Conservation (phyloP, 768 basidiomycete species). For the Lactifluus echinatus region DNA sequence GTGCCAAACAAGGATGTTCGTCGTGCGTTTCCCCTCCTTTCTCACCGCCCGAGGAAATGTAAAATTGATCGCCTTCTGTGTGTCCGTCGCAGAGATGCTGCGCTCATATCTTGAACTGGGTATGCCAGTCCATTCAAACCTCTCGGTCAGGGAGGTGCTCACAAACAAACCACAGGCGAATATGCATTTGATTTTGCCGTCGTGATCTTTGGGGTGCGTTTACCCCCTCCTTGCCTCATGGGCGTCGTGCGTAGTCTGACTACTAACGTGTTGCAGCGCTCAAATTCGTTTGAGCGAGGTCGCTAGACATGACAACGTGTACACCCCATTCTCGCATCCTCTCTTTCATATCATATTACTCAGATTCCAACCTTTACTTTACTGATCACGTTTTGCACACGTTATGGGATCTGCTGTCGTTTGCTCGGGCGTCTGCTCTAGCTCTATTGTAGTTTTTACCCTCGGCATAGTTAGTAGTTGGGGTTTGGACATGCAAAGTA, state of each 20-base stretch:
- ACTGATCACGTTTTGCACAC: too few species aligned
- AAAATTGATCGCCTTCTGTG: background rate
- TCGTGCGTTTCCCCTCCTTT: conserved; percentile 41
- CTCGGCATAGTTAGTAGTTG: too few species aligned
- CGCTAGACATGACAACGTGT: conserved; percentile 21
- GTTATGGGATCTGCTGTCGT: background rate
- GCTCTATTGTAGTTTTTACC: background rate
- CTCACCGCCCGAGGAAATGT: background rate
- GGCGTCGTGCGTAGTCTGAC: background rate
- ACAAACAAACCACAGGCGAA: conserved; percentile 47
- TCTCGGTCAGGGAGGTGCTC: background rate
- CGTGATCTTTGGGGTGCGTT: conserved; percentile 68
- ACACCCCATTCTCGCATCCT: background rate
- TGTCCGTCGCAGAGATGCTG: conserved; percentile 45
- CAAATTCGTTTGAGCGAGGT: conserved; percentile 61
- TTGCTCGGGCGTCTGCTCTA: background rate
- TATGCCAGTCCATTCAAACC: conserved; percentile 24
- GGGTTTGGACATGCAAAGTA: too few species aligned
- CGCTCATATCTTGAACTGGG: conserved; percentile 75
- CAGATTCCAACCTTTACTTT: too few species aligned
- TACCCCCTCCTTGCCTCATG: conserved; percentile 12
- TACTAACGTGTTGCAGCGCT: conserved; percentile 39
- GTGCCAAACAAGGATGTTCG: conserved; percentile 87
- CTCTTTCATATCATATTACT: background rate
- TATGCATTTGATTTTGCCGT: conserved; percentile 83